Conservation (phyloP, 768 basidiomycete genomes). For the Tremella yokohamensis region DNA sequence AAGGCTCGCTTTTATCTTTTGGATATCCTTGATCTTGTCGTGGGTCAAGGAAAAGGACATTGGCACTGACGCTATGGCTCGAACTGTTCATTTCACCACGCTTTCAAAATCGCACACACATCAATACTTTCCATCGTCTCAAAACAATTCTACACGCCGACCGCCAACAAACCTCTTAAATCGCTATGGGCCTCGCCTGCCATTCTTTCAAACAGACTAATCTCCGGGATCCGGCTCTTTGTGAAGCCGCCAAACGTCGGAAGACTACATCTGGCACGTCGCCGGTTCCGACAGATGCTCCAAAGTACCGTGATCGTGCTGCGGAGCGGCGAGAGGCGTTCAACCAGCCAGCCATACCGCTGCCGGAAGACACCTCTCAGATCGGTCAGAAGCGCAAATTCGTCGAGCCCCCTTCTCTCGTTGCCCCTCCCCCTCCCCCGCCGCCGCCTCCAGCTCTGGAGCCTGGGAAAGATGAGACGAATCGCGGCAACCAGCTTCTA, state of each 20-base stretch:
- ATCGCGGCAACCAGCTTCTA: conserved; percentile 85
- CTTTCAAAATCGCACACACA: neutral
- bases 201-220: conserved; percentile 66
- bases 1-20: conserved; percentile 62
- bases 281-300: conserved; percentile 54
- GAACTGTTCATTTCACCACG: conserved; percentile 4
- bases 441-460: conserved; percentile 62
- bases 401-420: conserved; percentile 59
- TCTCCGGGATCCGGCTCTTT: conserved; percentile 57
- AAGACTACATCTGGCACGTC: conserved; percentile 60
- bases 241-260: conserved; percentile 60
- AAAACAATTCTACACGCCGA: neutral
- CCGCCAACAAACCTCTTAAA: neutral
- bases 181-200: conserved; percentile 6
- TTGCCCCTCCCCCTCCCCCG: conserved; percentile 38
- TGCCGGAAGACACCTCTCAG: conserved; percentile 11
- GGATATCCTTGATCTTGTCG: conserved; percentile 19
- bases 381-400: conserved; percentile 53
- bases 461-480: conserved; percentile 74
- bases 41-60: conserved; percentile 4
- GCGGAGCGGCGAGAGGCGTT: conserved; percentile 84
- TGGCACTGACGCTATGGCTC: conserved; percentile 20
- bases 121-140: neutral
- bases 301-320: conserved; percentile 93
- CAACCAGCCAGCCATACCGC: conserved; percentile 83